Evolutionary conservation across 1,139 yeast species (phyloP), one percentile per base, ranked within the genome.

Genomic region (Lizanozyma gosingica): DNA sequence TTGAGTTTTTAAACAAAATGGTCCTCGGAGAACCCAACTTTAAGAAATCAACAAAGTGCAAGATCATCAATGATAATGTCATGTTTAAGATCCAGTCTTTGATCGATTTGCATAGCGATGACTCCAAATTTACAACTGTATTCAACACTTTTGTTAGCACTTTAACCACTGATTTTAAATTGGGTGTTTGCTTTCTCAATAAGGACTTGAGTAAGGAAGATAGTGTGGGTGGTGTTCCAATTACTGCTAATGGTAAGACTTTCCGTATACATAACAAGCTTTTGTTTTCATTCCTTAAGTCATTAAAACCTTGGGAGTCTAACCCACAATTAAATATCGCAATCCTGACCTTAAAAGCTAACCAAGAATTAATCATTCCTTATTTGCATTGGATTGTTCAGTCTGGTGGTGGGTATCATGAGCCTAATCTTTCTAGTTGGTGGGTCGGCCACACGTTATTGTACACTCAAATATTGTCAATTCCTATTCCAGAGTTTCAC

Each of bases 231-330:
- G 69, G 69, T 38, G 66, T 61, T 3, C 50, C 59, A 0, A 52
- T 73, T 4, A 49, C 51, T 3, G 61, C 76, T 14, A 73, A 76
- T 47, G 71, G 70, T 39, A 68, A 64, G 40, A 60, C 62, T 3
- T 83, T 79, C 60, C 74, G 65, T 47, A 65, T 83, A 33, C 71
- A 80, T 50, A 90, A 90, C 56, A 81, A 81, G 51, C 65, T 83
- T 33, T 59, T 88, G 3, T 79, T 78, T 50, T 72, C 80, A 2
- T 60, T 87, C 6, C 55, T 87, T 17, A 78, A 79, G 8, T 65
- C 71, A 18, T 65, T 90, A 47, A 86, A 84, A 52, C 94, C 97
- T 0, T 83, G 92, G 86, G 90, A 84, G 47, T 81, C 83, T 46
- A 71, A 71, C 15, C 49, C 62, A 32, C 94, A 87, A 50, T 65